Evolutionary conservation across 768 basidiomycete genomes (phyloP).

Genomic region (Suillus fuscotomentosus): DNA sequence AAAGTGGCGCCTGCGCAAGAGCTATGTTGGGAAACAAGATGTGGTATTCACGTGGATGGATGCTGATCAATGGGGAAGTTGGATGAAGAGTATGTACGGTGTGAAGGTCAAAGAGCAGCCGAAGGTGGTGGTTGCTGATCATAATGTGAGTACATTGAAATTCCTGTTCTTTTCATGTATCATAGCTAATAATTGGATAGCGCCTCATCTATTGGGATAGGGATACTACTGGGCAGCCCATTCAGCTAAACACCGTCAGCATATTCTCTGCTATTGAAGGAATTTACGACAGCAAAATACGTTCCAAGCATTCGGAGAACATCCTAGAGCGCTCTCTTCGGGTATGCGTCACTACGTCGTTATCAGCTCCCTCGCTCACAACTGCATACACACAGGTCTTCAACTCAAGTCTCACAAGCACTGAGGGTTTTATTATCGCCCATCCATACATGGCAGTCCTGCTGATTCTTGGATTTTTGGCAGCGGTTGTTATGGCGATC

Average conservation of each 20-base stretch:
- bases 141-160: slow-evolving; percentile 49
- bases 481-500: slow-evolving; percentile 12
- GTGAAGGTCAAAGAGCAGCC: slow-evolving; percentile 37
- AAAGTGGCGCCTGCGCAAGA: slow-evolving; percentile 53
- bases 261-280: slow-evolving; percentile 74
- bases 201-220: slow-evolving; percentile 73
- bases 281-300: slow-evolving; percentile 47
- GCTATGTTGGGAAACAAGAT: slow-evolving; percentile 35
- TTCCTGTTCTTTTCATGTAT: neutral
- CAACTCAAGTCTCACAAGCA: slow-evolving; percentile 10
- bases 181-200: slow-evolving; percentile 34
- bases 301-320: slow-evolving; percentile 68
- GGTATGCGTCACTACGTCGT: slow-evolving; percentile 35
- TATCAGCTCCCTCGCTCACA: slow-evolving; percentile 2
- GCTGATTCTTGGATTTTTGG: slow-evolving; percentile 11
- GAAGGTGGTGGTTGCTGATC: slow-evolving; percentile 74
- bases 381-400: slow-evolving; percentile 13
- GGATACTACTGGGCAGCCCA: slow-evolving; percentile 52
- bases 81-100: slow-evolving; percentile 93
- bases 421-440: slow-evolving; percentile 10
- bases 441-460: slow-evolving; percentile 21
- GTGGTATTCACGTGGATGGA: slow-evolving; percentile 94
- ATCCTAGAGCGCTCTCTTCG: slow-evolving; percentile 62
- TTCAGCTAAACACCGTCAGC: slow-evolving; percentile 54
- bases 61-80: slow-evolving; percentile 74